Evolutionary conservation across 805 yeast species (phyloP), one percentile per base, ranked within the genome.

Genomic region (Kregervanrija pseudodelftensis): DNA sequence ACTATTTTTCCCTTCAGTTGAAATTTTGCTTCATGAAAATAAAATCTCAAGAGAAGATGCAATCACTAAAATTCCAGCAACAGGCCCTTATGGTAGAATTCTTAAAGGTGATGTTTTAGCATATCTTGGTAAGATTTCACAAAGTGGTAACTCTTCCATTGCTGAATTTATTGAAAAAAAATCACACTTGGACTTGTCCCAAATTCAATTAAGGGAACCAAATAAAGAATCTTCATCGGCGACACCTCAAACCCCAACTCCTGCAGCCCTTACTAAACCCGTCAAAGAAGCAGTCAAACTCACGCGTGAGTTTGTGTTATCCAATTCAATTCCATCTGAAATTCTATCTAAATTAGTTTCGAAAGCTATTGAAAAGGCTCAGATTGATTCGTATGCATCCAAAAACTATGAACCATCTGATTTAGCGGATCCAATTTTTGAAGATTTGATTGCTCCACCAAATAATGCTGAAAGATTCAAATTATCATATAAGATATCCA

Each of bases 61-160:
- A 2, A 49, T 85, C 15, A 56, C 68, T 8, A 79, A 82, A 50
- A 86, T 91, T 55, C 69, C 76, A 36, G 95, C 96, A 8, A 73
- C 95, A 1, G 99, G 98, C 15, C 95, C 95, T 30, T 74, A 80
- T 45, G 98, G 98, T 9, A 76, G 95, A 57, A 61, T 91, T 36
- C 72, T 91, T 51, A 86, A 85, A 66, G 98, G 98, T 50, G 99
- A 91, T 63, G 91, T 90, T 1, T 72, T 90, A 52, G 93, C 95
- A 0, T 80, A 77, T 59, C 58, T 90, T 42, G 97, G 98, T 30
- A 65, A 75, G 49, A 84, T 90, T 43, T 65, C 86, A 10, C 55
- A 68, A 34, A 79, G 76, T 8, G 66, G 82, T 7, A 79, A 80
- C 17, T 55, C 64, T 14, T 61, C 66, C 15, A 71, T 90, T 46